Conservation (phyloP, 2,329 filamentous ascomycete genomes). For the Talaromyces funiculosus region DNA sequence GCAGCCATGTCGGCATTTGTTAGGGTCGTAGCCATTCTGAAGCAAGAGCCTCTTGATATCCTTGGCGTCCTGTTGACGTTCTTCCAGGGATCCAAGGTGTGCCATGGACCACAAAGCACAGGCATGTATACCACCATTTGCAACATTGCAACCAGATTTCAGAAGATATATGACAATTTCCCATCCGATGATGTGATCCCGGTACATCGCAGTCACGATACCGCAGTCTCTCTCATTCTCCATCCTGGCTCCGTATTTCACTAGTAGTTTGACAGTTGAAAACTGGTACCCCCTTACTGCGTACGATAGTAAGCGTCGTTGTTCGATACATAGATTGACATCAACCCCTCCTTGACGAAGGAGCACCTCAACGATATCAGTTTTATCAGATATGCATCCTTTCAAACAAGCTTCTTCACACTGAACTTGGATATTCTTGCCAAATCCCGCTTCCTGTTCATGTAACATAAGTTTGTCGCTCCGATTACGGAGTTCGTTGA, state of each 20-base stretch:
- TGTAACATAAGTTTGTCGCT: neutral
- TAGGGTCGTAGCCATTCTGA: neutral
- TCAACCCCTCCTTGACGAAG: neutral
- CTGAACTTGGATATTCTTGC: neutral
- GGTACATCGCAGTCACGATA: neutral
- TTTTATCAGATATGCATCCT: neutral
- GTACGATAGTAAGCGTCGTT: neutral
- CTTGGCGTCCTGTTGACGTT: neutral
- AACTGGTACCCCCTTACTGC: neutral
- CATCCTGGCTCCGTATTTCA: constrained; percentile 5
- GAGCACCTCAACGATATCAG: neutral
- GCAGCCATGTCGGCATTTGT: neutral
- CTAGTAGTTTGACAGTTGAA: neutral
- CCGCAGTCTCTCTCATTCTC: constrained; percentile 1
- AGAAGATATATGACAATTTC: neutral
- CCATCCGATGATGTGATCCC: neutral
- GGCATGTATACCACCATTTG: constrained; percentile 1
- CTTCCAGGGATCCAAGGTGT: neutral
- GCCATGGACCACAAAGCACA: neutral
- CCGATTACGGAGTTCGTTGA: neutral
- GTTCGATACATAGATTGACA: neutral
- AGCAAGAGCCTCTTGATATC: neutral
- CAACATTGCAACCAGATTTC: neutral
- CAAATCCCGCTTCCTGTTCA: neutral
- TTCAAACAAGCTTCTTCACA: neutral